Evolutionary conservation across 352 stramenopile species (phyloP).

Genomic region (Phytophthora citricola): DNA sequence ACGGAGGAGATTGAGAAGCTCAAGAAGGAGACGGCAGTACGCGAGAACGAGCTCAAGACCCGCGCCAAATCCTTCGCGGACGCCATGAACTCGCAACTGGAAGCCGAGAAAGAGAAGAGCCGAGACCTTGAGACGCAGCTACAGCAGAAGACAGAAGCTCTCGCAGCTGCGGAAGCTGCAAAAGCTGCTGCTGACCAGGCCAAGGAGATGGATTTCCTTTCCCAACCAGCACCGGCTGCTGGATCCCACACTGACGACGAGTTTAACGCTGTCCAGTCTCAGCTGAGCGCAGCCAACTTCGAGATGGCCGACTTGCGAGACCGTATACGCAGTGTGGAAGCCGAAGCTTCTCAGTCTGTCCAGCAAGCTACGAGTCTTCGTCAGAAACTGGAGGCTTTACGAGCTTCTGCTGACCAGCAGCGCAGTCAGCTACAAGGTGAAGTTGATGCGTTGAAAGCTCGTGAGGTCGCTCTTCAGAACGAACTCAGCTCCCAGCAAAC

Average conservation of each 20-base stretch:
- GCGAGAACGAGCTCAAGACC: constrained; percentile 70
- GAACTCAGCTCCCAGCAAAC: constrained; percentile 36
- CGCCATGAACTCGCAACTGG: constrained; percentile 68
- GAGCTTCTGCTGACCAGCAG: constrained; percentile 46
- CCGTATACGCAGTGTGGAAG: constrained; percentile 40
- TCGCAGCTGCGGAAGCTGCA: constrained; percentile 36
- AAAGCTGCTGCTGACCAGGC: constrained; percentile 19
- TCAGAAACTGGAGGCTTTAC: constrained; percentile 49
- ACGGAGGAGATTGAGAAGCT: constrained; percentile 43
- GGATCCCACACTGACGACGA: constrained; percentile 38
- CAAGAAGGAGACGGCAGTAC: constrained; percentile 57
- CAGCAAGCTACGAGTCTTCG: constrained; percentile 31
- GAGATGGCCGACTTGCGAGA: constrained; percentile 44
- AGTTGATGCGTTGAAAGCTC: constrained; percentile 41
- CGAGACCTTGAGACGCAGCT: constrained; percentile 59
- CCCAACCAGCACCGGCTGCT: constrained; percentile 11
- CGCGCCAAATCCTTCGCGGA: constrained; percentile 76
- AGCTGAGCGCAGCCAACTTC: constrained; percentile 43
- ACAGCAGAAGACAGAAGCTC: constrained; percentile 45
- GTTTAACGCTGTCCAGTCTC: constrained; percentile 43
- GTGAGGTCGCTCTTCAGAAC: constrained; percentile 43
- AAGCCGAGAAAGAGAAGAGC: constrained; percentile 66
- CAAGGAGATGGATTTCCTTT: constrained; percentile 31
- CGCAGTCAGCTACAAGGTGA: constrained; percentile 46
- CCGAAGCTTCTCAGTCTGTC: constrained; percentile 36